Percentiles rank a stretch among this genome's conserved stretches.
phyloP scores from a whole-genome alignment of 2,329 filamentous ascomycete genomes.

The Cylindrodendrum hubeiense region DNA sequence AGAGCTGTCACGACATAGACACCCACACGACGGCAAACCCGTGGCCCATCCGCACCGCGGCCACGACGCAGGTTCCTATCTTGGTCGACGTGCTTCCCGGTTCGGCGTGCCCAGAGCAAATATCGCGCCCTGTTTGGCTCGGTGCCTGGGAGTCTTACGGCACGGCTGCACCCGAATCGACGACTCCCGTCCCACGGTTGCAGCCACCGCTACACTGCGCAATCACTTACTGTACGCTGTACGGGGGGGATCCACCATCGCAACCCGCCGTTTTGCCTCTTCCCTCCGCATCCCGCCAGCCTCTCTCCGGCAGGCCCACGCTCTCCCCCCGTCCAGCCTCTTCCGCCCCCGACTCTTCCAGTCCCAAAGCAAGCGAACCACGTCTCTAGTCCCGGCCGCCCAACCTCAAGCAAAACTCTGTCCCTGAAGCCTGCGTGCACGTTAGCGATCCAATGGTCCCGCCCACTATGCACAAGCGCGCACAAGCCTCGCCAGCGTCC shows the following conservation, averaged over 20 bases:
- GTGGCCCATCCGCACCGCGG: constrained; percentile 20
- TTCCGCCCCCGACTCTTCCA: neutral
- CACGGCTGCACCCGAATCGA: too few species aligned
- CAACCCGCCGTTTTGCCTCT: neutral
- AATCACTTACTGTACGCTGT: too few species aligned
- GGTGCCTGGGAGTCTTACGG: neutral
- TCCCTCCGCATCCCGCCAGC: neutral
- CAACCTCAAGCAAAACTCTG: constrained; percentile 15
- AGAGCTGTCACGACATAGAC: constrained; percentile 17
- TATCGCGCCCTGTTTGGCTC: constrained; percentile 6
- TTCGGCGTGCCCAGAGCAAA: neutral
- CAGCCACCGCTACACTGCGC: constrained; percentile 16
- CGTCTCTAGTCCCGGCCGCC: constrained; percentile 11
- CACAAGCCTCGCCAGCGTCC: constrained; percentile 35
- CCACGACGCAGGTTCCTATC: neutral
- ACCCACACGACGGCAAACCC: constrained; percentile 9
- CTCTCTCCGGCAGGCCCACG: constrained; percentile 12
- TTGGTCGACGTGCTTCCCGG: neutral
- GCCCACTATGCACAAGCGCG: constrained; percentile 36
- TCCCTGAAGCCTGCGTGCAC: constrained; percentile 5
- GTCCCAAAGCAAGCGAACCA: neutral
- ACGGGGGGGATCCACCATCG: neutral
- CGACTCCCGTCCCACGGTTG: too few species aligned
- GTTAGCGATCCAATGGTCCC: constrained; percentile 40
- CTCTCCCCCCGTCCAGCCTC: constrained; percentile 15